phyloP scores from a whole-genome alignment of 768 basidiomycete species.

The Tulasnella sp. region DNA sequence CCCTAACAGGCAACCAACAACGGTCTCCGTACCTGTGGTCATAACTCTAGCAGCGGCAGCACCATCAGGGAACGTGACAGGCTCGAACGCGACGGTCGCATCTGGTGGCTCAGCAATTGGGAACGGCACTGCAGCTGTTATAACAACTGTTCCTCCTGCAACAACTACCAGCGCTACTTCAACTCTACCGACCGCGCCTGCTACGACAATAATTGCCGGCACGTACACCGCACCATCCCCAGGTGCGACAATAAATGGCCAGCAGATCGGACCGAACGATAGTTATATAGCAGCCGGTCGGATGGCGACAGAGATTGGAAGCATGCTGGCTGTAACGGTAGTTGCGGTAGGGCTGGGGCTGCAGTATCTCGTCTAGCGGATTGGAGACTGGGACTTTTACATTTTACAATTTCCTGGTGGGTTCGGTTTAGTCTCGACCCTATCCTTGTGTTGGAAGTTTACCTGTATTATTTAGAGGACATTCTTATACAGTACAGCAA shows the following conservation, averaged over 20 bases:
- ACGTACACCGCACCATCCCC: slow-evolving; percentile 6
- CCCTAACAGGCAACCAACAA: not conserved
- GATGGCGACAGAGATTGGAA: not conserved
- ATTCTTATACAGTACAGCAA: no score
- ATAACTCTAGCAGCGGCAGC: not conserved
- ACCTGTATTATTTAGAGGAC: no score
- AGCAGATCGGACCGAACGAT: slow-evolving; percentile 3
- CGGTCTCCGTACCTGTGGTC: slow-evolving; percentile 3
- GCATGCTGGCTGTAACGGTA: not conserved
- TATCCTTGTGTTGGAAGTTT: no score
- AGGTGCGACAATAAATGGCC: slow-evolving; percentile 1
- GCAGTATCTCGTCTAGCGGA: no score
- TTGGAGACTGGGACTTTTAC: no score
- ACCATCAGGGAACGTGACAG: not conserved
- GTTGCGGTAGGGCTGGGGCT: not conserved
- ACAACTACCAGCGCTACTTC: not conserved
- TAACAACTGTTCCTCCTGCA: not conserved
- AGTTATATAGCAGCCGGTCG: slow-evolving; percentile 2
- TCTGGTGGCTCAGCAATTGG: not conserved
- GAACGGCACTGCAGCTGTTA: not conserved
- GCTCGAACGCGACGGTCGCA: not conserved
- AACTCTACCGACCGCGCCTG: slow-evolving; percentile 6
- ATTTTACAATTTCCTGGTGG: no score
- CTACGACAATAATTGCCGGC: not conserved
- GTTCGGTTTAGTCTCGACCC: no score